phyloP scores from a whole-genome alignment of 768 basidiomycete species.

The Mycena vulgaris region DNA sequence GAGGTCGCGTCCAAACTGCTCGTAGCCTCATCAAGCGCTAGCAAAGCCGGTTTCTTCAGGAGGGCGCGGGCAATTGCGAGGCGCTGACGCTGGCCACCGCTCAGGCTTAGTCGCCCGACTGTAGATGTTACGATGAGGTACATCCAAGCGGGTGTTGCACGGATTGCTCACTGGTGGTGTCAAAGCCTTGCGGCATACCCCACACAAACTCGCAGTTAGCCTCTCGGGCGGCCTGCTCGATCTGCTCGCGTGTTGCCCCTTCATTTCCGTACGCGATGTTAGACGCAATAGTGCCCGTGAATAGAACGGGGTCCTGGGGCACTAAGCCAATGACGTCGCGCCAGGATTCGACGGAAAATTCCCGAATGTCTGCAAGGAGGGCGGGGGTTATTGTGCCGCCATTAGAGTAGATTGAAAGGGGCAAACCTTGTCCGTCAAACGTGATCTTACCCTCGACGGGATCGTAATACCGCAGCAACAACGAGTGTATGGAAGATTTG shows the following conservation, averaged over 20 bases:
- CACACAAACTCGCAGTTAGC: constrained; percentile 98
- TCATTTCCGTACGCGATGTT: constrained; percentile 94
- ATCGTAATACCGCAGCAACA: constrained; percentile 92
- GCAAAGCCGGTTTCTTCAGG: constrained; percentile 88
- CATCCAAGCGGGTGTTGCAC: not conserved
- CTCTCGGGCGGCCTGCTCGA: constrained; percentile 89
- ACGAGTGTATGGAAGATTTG: constrained; percentile 92
- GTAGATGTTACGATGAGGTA: constrained; percentile 14
- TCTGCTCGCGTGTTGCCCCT: constrained; percentile 82
- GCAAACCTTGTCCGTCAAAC: constrained; percentile 87
- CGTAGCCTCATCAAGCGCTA: constrained; percentile 93
- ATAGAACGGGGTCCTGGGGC: constrained; percentile 93
- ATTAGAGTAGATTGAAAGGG: not conserved
- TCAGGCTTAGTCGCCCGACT: constrained; percentile 81
- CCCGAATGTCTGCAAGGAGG: constrained; percentile 82
- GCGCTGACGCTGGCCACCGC: constrained; percentile 87
- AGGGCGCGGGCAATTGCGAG: constrained; percentile 90
- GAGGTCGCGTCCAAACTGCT: constrained; percentile 91
- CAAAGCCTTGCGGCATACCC: constrained; percentile 95
- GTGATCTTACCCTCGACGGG: constrained; percentile 87
- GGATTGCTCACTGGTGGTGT: constrained; percentile 82
- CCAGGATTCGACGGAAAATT: constrained; percentile 91
- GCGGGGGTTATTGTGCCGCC: not conserved
- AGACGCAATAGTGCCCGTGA: constrained; percentile 93
- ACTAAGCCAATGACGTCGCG: constrained; percentile 92